Evolutionary conservation across 257 asterid genomes (phyloP).

Genomic region (Ophiorrhiza pumila): DNA sequence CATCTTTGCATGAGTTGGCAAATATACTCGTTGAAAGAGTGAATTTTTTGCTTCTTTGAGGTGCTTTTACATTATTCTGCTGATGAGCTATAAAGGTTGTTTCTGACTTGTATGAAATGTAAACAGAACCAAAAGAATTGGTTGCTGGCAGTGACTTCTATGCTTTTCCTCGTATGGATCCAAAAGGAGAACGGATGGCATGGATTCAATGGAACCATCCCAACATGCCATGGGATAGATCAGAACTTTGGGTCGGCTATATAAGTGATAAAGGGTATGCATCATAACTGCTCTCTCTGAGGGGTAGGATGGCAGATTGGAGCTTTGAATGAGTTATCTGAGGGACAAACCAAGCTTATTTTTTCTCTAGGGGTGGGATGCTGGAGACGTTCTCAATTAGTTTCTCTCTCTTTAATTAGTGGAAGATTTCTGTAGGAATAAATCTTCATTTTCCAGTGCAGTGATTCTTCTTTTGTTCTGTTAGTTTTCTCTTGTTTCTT

Average conservation of each 20-base stretch:
- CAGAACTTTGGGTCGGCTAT: constrained; percentile 97
- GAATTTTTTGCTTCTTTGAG: neutral
- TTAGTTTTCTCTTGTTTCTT: neutral
- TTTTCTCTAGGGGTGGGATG: neutral
- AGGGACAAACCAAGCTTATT: neutral
- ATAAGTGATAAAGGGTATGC: constrained; percentile 75
- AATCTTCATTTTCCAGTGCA: neutral
- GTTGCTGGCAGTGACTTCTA: constrained; percentile 81
- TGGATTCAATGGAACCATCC: constrained; percentile 99
- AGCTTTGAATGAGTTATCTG: neutral
- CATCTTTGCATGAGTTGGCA: neutral
- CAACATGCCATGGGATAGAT: constrained; percentile 97
- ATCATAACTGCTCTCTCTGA: neutral
- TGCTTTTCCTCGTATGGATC: constrained; percentile 89
- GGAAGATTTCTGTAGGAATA: neutral
- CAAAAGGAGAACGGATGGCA: constrained; percentile 78
- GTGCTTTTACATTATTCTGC: neutral
- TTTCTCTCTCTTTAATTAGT: neutral
- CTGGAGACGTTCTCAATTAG: neutral
- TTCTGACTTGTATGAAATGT: constrained; percentile 1
- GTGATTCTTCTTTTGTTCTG: neutral
- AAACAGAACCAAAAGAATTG: constrained; percentile 69
- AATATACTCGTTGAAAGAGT: neutral
- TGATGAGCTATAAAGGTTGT: neutral
- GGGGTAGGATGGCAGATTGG: neutral